These are phyloP conservation scores for Claviceps africana DNA, from an alignment of 2,329 filamentous ascomycete species.

Conservation along the genomic window DNA sequence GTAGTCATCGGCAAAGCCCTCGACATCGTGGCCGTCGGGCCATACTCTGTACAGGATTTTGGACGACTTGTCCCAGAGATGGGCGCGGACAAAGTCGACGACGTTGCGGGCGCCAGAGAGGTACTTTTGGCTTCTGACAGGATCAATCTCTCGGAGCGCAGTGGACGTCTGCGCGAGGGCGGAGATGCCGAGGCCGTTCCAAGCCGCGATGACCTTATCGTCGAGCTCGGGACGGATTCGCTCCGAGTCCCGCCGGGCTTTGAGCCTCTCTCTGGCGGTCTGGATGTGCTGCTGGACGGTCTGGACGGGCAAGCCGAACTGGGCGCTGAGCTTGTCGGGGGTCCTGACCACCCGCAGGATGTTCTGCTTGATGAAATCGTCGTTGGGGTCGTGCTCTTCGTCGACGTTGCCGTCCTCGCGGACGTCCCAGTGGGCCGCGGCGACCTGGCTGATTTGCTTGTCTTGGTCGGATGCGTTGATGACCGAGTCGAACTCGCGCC, in stretches of 20 bases:
- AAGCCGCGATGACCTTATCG: slow-evolving; percentile 74
- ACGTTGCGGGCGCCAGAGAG: slow-evolving; percentile 52
- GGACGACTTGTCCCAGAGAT: slow-evolving; percentile 54
- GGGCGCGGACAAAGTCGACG: slow-evolving; percentile 55
- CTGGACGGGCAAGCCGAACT: slow-evolving; percentile 57
- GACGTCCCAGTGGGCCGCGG: slow-evolving; percentile 75
- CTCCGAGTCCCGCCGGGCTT: slow-evolving; percentile 56
- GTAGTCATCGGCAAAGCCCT: slow-evolving; percentile 86
- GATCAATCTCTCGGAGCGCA: slow-evolving; percentile 47
- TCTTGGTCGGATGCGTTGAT: slow-evolving; percentile 29
- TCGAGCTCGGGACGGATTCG: slow-evolving; percentile 67
- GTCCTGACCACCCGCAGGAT: slow-evolving; percentile 62
- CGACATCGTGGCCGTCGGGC: slow-evolving; percentile 48
- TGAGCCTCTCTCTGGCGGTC: slow-evolving; percentile 52
- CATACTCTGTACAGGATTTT: slow-evolving; percentile 62
- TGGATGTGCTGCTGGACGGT: slow-evolving; percentile 56
- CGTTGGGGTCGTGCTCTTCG: slow-evolving; percentile 70
- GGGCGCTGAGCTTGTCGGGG: slow-evolving; percentile 53
- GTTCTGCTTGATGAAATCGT: slow-evolving; percentile 91
- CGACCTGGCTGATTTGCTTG: slow-evolving; percentile 52
- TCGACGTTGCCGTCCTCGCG: slow-evolving; percentile 74
- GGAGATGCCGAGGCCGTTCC: slow-evolving; percentile 80
- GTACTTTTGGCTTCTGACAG: slow-evolving; percentile 45
- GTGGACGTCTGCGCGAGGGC: slow-evolving; percentile 65
- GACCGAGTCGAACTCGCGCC: slow-evolving; percentile 69